A percentile compares a stretch with the other conserved stretches of the same genome.
These are phyloP conservation scores for Populus hybrid DNA, from an alignment of 441 rosid genomes.

Conservation along the genomic window DNA sequence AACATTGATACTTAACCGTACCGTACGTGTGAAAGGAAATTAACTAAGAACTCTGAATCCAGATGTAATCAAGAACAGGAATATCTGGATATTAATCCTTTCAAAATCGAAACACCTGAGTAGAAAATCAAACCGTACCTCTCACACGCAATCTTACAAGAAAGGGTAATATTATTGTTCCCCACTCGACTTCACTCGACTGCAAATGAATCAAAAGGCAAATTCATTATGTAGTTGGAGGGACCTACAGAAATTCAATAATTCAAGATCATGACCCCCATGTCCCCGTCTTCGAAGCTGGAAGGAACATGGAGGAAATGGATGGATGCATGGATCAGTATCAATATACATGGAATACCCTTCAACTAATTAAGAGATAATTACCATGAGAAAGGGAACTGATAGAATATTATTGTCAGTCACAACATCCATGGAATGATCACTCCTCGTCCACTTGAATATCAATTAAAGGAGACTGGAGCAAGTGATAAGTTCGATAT, in stretches of 20 bases:
- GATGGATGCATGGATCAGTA: not conserved
- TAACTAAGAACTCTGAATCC: not conserved
- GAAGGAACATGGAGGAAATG: not conserved
- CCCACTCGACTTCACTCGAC: no score
- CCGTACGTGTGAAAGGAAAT: not conserved
- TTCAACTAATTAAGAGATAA: not conserved
- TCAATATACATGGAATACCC: no score
- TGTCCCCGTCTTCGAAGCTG: not conserved
- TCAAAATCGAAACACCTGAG: not conserved
- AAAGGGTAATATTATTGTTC: not conserved
- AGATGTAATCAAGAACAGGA: not conserved
- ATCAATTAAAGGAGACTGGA: not conserved
- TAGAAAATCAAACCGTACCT: not conserved
- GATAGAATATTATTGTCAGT: no score
- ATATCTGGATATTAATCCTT: not conserved
- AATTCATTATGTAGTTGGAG: not conserved
- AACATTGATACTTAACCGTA: not conserved
- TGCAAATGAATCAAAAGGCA: not conserved
- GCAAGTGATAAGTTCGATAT: not conserved
- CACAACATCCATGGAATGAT: not conserved
- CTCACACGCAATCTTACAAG: not conserved
- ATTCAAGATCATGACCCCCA: not conserved
- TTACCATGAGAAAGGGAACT: not conserved
- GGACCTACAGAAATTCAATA: slow-evolving; percentile 11
- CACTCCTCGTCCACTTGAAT: not conserved